Base-by-base conservation (phyloP, 371 early-diverging fungal species). In the Neoconidiobolus thromboides region DNA sequence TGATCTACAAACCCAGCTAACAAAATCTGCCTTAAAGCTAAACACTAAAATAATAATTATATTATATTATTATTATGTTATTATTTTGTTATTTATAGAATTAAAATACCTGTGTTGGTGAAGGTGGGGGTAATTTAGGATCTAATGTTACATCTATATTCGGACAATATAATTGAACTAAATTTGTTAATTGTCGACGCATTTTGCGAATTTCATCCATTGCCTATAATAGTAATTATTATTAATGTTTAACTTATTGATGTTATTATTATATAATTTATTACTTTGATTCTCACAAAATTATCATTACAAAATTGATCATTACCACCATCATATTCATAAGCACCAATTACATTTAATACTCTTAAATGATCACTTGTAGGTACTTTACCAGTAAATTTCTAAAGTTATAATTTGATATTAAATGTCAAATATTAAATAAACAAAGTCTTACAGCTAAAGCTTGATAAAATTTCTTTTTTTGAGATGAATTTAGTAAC, bases 201-300 rank as follows among this genome's bases (percentile, higher is more conserved):
- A 96, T 76, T 67, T 91, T 85, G 48, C 80, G 80, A 54, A 90
- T 86, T 74, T 96, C 97, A 48, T 82, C 77, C 90, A 96, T 93
- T 10, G 93, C 88, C 71, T 70, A 59, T 40, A 39, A 9, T 15
- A 9, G 42, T 40, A 57, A 7, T 52, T 53, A 7, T 12, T n/a
- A 1, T 53, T 15, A 9, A 61, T 14, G n/a, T 41, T 10, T 48
- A 44, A 26, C 26, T 26, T 26, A 26, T 26, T 26, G 26, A 26
- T 26, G 43, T 44, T 42, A n/a, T 36, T 41, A 40, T 10, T 14
- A 12, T 14, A 3, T 26, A 1, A 12, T 2, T 48, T 44, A 26
- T 48, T 65, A 71, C 71, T 71, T 95, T 96, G 43, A 76, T 73
- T 2, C 94, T 74, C 42, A 96, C 73, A 68, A 85, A 93, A 70